A percentile compares a stretch with the other conserved stretches of the same genome.
Conservation (phyloP, 768 basidiomycete species). For the Pholiota molesta region DNA sequence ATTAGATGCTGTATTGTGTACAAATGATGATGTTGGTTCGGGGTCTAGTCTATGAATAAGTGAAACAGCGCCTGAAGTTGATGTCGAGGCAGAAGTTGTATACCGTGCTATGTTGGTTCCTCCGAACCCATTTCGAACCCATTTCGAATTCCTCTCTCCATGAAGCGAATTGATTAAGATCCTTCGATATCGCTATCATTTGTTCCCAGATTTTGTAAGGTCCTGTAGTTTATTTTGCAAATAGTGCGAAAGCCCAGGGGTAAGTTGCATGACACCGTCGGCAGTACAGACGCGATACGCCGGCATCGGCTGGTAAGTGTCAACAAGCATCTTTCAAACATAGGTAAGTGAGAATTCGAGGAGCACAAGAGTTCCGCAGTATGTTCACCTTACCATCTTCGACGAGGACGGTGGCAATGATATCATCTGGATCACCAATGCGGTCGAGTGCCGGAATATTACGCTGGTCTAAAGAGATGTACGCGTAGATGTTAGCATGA, state of each 20-base stretch:
- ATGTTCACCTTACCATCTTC: conserved; percentile 61
- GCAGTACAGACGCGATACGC: conserved; percentile 79
- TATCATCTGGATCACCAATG: conserved; percentile 85
- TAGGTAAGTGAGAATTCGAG: background rate
- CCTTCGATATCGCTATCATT: background rate
- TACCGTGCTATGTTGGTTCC: background rate
- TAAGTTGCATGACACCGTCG: conserved; percentile 71
- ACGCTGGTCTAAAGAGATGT: conserved; percentile 55
- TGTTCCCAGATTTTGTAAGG: background rate
- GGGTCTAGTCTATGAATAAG: background rate
- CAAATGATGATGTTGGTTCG: background rate
- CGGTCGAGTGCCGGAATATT: conserved; percentile 76
- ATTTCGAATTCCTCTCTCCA: background rate
- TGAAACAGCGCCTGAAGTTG: background rate
- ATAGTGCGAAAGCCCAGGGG: conserved; percentile 61
- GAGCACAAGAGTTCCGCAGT: background rate
- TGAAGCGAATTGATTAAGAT: background rate
- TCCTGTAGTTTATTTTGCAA: conserved; percentile 28
- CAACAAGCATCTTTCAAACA: conserved; percentile 53
- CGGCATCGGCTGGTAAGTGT: conserved; percentile 85
- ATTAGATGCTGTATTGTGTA: background rate
- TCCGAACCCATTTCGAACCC: background rate
- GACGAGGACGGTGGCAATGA: conserved; percentile 76
- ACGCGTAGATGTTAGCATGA: background rate
- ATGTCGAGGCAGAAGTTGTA: background rate